These are phyloP conservation scores for Sarocladium brachiariae DNA, from an alignment of 2,329 filamentous ascomycete genomes.

Conservation along the genomic window DNA sequence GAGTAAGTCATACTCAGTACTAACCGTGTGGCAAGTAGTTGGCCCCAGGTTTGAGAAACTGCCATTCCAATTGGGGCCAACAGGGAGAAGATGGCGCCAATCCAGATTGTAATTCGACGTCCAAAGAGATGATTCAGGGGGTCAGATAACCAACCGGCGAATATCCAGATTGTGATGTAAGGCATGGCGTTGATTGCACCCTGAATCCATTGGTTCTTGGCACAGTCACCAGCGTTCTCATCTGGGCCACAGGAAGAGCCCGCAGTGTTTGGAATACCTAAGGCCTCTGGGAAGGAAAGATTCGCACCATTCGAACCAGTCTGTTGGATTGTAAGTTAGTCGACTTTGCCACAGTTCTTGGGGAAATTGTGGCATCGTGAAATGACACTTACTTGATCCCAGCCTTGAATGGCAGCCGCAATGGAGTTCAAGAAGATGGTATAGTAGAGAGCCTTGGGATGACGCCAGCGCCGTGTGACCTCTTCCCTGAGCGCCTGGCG, in stretches of 20 bases:
- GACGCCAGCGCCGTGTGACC: slow-evolving; percentile 41
- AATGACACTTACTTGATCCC: slow-evolving; percentile 29
- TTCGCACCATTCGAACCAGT: slow-evolving; percentile 43
- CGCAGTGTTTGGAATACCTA: slow-evolving; percentile 33
- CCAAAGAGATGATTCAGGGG: slow-evolving; percentile 7
- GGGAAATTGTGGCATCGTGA: not conserved
- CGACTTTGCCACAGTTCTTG: not conserved
- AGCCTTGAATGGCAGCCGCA: slow-evolving; percentile 45
- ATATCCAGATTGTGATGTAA: slow-evolving; percentile 32
- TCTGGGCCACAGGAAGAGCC: slow-evolving; percentile 23
- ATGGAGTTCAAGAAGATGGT: slow-evolving; percentile 45
- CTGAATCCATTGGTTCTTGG: slow-evolving; percentile 42
- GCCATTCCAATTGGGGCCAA: slow-evolving; percentile 2
- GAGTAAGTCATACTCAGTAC: not conserved
- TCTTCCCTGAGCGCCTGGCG: slow-evolving; percentile 34
- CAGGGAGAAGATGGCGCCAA: slow-evolving; percentile 5
- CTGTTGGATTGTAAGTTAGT: slow-evolving; percentile 12
- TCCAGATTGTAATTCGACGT: slow-evolving; percentile 4
- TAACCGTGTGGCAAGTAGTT: slow-evolving; percentile 2
- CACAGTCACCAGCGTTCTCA: slow-evolving; percentile 4
- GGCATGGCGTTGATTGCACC: slow-evolving; percentile 41
- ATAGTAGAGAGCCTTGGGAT: slow-evolving; percentile 32
- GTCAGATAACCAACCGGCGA: slow-evolving; percentile 17
- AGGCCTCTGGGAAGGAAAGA: slow-evolving; percentile 34
- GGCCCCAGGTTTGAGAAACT: slow-evolving; percentile 3